Evolutionary conservation across 768 basidiomycete species (phyloP), one percentile per base, ranked within the genome.

Genomic region (Mycena polygramma): DNA sequence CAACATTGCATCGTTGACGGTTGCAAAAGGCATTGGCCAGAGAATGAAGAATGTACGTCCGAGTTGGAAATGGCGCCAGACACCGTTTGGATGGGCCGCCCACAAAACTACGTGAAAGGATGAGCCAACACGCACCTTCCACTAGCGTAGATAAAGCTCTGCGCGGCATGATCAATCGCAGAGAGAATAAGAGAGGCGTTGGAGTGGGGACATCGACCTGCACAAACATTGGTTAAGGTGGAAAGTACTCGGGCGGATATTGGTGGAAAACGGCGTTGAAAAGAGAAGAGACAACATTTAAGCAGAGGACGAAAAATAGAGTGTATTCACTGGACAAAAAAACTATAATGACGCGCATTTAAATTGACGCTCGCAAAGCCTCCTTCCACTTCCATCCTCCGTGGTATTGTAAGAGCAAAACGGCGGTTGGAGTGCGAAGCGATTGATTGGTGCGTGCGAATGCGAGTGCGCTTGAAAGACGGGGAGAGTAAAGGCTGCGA

Each of bases 101-200:
- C 24, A 52, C 24, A 26, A 26, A 52, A 52, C 51, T 52, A 17
- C 51, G 51, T 52, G 51, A 52, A 52, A 26, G 51, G 20, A 19
- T 52, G 51, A 26, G 51, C 51, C 51, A 52, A 52, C 51, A 52
- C 51, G 24, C 51, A 26, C 51, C 51, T 52, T 26, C 51, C 51
- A 52, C 51, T 11, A 52, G 51, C 30, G 7, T 53, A n/a, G 48
- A 49, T 19, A n/a, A 49, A n/a, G n/a, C 48, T 19, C 48, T n/a
- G 48, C 48, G 48, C 14, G 5, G 4, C 48, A 7, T 49, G 22
- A 49, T 49, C 7, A 49, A 49, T 49, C 48, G 15, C 20, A 49
- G 20, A 49, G 48, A 49, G 48, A n/a, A 49, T 49, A n/a, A 49
- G 48, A 49, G 48, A 49, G 48, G 48, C n/a, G n/a, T n/a, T n/a